Evolutionary conservation across 2,329 filamentous ascomycete genomes (phyloP).

Genomic region (Fusarium sp.): DNA sequence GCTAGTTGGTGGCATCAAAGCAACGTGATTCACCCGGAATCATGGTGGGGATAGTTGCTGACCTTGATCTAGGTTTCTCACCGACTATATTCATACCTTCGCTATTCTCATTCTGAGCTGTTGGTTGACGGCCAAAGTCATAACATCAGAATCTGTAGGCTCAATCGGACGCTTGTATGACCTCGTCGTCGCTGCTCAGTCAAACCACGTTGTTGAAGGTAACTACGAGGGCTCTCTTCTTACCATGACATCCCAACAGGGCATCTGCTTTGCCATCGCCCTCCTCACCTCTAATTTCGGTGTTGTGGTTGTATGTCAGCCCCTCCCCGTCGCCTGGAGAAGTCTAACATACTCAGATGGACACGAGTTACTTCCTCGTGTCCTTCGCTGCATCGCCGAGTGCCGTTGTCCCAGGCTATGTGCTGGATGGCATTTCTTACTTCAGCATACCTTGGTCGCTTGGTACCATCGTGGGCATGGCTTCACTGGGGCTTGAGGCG

Average conservation of each 20-base stretch:
- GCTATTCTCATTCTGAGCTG: background rate
- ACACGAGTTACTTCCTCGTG: background rate
- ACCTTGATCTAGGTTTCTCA: background rate
- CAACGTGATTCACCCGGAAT: background rate
- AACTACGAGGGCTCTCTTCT: background rate
- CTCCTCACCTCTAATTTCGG: background rate
- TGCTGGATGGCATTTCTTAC: background rate
- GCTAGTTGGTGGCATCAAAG: background rate
- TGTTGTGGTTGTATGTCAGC: background rate
- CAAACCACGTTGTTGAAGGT: background rate
- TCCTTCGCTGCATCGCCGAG: background rate
- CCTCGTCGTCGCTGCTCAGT: background rate
- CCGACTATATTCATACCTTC: background rate
- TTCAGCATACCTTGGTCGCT: background rate
- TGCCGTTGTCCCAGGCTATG: background rate
- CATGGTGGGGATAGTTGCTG: fast-evolving
- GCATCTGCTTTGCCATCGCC: background rate
- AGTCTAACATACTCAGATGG: background rate
- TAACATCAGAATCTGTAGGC: background rate
- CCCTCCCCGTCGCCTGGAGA: fast-evolving
- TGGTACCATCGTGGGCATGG: background rate
- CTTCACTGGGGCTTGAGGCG: background rate
- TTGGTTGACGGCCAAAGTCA: background rate
- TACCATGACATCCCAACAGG: background rate
- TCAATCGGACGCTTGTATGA: background rate